Percentiles rank a stretch among this genome's conserved stretches.
phyloP scores from a whole-genome alignment of 108 stramenopile genomes.

The Fragilariopsis cylindrus region DNA sequence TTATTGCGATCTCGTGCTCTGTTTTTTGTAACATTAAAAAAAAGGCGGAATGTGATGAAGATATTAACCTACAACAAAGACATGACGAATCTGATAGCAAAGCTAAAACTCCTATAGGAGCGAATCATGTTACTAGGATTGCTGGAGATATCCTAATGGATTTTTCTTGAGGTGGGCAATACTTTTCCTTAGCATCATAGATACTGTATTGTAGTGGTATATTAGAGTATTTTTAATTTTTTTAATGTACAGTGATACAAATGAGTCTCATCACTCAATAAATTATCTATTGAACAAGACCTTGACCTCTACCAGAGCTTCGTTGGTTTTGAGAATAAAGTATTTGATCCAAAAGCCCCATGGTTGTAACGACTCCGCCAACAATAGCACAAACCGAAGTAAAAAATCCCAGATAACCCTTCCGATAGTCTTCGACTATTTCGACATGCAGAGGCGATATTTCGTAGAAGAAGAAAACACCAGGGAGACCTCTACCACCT shows the following conservation, averaged over 20 bases:
- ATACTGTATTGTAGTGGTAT: not conserved
- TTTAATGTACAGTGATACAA: too few relatives aligned
- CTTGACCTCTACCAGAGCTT: not conserved
- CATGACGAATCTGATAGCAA: constrained; percentile 7
- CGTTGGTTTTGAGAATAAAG: constrained; percentile 40
- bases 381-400: constrained; percentile 88
- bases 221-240: too few relatives aligned
- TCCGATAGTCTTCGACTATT: constrained; percentile 82
- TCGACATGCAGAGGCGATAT: constrained; percentile 90
- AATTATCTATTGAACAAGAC: not conserved
- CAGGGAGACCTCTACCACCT: constrained; percentile 85
- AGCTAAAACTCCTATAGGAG: constrained; percentile 20
- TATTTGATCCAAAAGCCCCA: constrained; percentile 77
- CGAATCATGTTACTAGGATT: constrained; percentile 48
- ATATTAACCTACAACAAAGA: constrained; percentile 20
- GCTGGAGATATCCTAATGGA: constrained; percentile 51
- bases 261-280: not conserved
- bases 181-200: not conserved
- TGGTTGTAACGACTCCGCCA: constrained; percentile 85
- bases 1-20: not conserved
- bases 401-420: constrained; percentile 83
- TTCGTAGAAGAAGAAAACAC: constrained; percentile 98
- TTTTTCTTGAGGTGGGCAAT: constrained; percentile 27
- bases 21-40: not conserved
- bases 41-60: constrained; percentile 43